phyloP scores from a whole-genome alignment of 2,329 filamentous ascomycete species.

The Phoma sp. region DNA sequence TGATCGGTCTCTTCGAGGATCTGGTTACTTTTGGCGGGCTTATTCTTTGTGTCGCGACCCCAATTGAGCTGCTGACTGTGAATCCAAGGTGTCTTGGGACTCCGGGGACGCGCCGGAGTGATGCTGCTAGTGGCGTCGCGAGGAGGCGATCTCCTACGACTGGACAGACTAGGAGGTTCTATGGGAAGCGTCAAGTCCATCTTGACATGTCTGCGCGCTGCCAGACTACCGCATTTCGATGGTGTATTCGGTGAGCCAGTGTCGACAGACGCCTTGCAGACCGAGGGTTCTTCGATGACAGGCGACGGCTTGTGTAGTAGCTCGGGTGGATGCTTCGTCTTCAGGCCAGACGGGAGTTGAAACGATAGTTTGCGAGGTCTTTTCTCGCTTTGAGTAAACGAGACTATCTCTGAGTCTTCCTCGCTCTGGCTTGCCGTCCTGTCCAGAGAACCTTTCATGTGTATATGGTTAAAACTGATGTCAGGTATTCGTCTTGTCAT shows the following conservation, averaged over 20 bases:
- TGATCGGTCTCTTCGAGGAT: slow-evolving; percentile 21
- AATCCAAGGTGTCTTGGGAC: slow-evolving; percentile 36
- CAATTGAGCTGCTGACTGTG: slow-evolving; percentile 20
- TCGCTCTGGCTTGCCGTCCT: neutral
- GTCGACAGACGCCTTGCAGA: neutral
- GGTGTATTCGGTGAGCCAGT: neutral
- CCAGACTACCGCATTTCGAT: slow-evolving; percentile 24
- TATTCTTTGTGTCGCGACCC: slow-evolving; percentile 2
- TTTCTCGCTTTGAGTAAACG: neutral
- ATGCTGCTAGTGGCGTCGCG: slow-evolving; percentile 19
- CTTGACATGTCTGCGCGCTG: slow-evolving; percentile 38
- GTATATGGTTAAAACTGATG: slow-evolving; percentile 12
- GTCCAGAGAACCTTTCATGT: neutral
- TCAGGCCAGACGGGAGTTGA: slow-evolving; percentile 4
- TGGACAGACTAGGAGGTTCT: slow-evolving; percentile 27
- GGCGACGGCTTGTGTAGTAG: slow-evolving; percentile 2
- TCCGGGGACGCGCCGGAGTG: slow-evolving; percentile 31
- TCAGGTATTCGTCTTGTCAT: slow-evolving; percentile 31
- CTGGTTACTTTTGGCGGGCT: slow-evolving; percentile 13
- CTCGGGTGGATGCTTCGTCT: neutral
- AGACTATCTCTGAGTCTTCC: neutral
- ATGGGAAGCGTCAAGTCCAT: slow-evolving; percentile 37
- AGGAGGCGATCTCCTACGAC: slow-evolving; percentile 23
- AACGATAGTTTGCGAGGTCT: slow-evolving; percentile 19
- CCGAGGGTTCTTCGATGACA: neutral